Base-by-base conservation (phyloP, 2,329 filamentous ascomycete species). In the Fusarium pininemorale region DNA sequence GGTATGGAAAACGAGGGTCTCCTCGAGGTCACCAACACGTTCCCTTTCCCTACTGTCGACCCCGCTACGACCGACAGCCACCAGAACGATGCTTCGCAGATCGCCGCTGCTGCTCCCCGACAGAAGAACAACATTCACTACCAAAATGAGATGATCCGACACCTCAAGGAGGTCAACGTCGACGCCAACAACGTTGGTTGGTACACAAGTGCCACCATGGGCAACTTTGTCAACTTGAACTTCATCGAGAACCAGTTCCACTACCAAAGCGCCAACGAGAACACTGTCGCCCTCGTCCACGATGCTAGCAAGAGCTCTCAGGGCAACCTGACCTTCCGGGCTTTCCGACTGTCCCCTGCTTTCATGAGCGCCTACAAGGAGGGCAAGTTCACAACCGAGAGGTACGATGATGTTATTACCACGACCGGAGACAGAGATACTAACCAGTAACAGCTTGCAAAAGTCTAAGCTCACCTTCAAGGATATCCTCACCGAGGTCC, bases 151-250 rank as follows among this genome's bases (percentile, higher is more conserved):
- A 98, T 98, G 96, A 96, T 99, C 84, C 93, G 95, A 81, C 95
- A 96, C 84, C 87, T 98, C 73, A 93, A 96, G 83, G 96, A 98
- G 85, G 96, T 99, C 80, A 99, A 98, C 83, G 94, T 98, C 69
- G 96, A 99, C 83, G 96, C 96, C 76, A 98, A 98, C 88, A 97
- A 94, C 80, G 94, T 97, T 69, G 96, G 96, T 80, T 99, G 95
- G 95, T 99, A 99, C 87, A 98, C 95, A 68, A 98, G 95, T 86
- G 94, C 95, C 74, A 98, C 95, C 84, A 97, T 99, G 94, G 96
- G 96, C 84, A 98, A 98, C 88, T 98, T 98, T 79, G 89, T 98
- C 88, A 98, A 95, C 87, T 84, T 93, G 81, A 94, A 93, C 87
- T 95, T 98, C 82, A 94, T 99, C 84, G 96, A 99, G 89, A 99